Conservation (phyloP, 768 basidiomycete species). For the Lactifluus hygrophoroides region DNA sequence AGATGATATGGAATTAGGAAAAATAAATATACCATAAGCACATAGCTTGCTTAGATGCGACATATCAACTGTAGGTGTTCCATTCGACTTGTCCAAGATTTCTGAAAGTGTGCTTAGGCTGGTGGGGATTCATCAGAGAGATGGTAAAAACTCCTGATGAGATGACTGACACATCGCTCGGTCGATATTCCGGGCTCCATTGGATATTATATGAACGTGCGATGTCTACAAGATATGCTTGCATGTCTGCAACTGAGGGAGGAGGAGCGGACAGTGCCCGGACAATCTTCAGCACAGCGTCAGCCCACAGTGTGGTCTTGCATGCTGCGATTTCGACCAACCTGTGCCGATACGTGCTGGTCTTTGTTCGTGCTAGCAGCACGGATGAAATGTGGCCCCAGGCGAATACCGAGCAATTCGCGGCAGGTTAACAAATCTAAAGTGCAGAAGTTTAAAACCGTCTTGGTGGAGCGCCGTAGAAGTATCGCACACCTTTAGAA, state of each 20-base stretch:
- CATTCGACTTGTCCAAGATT: constrained; percentile 42
- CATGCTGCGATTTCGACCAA: constrained; percentile 20
- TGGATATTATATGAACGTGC: constrained; percentile 44
- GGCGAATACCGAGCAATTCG: constrained; percentile 43
- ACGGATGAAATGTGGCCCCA: constrained; percentile 50
- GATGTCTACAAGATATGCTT: constrained; percentile 46
- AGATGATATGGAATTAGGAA: constrained; percentile 3
- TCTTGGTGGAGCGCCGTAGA: background rate
- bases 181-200: constrained; percentile 54
- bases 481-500: constrained; percentile 41
- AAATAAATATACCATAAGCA: constrained; percentile 51
- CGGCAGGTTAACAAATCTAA: constrained; percentile 52
- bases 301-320: background rate
- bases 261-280: constrained; percentile 43
- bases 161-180: constrained; percentile 50
- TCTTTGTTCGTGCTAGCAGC: constrained; percentile 45
- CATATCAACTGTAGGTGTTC: constrained; percentile 47
- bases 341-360: constrained; percentile 45
- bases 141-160: background rate
- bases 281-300: constrained; percentile 33
- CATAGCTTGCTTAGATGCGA: constrained; percentile 47
- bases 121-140: constrained; percentile 11
- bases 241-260: constrained; percentile 48
- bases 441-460: background rate
- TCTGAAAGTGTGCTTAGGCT: constrained; percentile 54